Conservation (phyloP, 1,284 basidiomycete species). For the Bondarzewia mesenterica region DNA sequence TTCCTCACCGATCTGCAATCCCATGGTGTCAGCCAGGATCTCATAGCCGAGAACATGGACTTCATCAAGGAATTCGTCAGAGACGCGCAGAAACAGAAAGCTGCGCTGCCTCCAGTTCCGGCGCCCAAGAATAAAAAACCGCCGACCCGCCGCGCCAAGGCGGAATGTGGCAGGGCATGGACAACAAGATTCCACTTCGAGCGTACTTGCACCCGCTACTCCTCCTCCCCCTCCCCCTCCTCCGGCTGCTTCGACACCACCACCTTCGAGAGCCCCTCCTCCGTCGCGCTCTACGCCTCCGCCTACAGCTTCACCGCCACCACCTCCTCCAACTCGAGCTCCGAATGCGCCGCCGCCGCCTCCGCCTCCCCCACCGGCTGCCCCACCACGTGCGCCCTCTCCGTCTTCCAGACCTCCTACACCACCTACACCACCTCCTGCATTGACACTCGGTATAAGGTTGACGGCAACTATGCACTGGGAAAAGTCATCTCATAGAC, state of each 20-base stretch:
- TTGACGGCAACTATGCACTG: too few species aligned
- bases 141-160: slow-evolving; percentile 49
- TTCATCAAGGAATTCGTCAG: slow-evolving; percentile 86
- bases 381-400: too few species aligned
- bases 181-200: slow-evolving; percentile 20
- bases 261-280: slow-evolving; percentile 15
- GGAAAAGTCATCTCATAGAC: too few species aligned
- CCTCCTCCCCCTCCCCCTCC: slow-evolving; percentile 20
- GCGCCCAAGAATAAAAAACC: slow-evolving; percentile 39
- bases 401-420: too few species aligned
- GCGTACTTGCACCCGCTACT: slow-evolving; percentile 13
- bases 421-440: too few species aligned
- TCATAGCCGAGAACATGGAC: slow-evolving; percentile 74
- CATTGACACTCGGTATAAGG: too few species aligned
- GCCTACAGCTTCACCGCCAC: slow-evolving; percentile 21
- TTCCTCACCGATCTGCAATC: slow-evolving; percentile 68
- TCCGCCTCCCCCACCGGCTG: too few species aligned
- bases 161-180: slow-evolving; percentile 20
- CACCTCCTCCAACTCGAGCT: slow-evolving; percentile 16
- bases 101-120: slow-evolving; percentile 4
- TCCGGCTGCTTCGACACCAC: too few species aligned
- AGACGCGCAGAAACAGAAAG: slow-evolving; percentile 38
- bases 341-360: not conserved
- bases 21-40: slow-evolving; percentile 57
- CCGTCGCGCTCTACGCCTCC: slow-evolving; percentile 13